Evolutionary conservation across 2,329 filamentous ascomycete genomes (phyloP).

Genomic region (Teratosphaeriaceae sp.): DNA sequence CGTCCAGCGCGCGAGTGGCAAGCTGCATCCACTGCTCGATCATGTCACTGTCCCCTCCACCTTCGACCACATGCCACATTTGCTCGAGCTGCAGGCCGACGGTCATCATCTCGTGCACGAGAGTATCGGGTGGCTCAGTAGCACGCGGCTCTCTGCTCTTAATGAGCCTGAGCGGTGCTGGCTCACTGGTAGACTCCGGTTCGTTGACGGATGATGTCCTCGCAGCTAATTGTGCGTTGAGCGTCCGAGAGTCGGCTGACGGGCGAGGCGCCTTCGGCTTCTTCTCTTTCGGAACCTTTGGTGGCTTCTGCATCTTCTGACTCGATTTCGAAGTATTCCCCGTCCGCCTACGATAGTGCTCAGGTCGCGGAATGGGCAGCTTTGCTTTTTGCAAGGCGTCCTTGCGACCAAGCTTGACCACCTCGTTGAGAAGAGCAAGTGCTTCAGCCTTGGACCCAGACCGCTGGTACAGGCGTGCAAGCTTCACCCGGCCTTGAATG

Average conservation of each 20-base stretch:
- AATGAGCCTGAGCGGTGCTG: too few relatives aligned
- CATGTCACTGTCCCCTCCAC: constrained; percentile 41
- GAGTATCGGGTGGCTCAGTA: neutral
- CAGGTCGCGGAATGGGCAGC: constrained; percentile 1
- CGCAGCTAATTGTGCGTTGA: too few relatives aligned
- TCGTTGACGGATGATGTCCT: too few relatives aligned
- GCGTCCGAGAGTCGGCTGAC: too few relatives aligned
- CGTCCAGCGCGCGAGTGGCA: constrained; percentile 47
- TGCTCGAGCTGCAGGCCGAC: constrained; percentile 20
- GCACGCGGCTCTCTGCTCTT: too few relatives aligned
- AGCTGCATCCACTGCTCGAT: constrained; percentile 53
- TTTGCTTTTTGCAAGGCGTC: neutral
- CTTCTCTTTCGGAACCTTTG: too few relatives aligned
- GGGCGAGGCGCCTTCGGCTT: too few relatives aligned
- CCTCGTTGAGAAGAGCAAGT: constrained; percentile 68
- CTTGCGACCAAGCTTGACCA: constrained; percentile 50
- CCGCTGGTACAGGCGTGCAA: constrained; percentile 74
- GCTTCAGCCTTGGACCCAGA: constrained; percentile 56
- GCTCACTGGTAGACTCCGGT: too few relatives aligned
- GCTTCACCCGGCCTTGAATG: constrained; percentile 68
- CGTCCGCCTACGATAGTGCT: too few relatives aligned
- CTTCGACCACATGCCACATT: constrained; percentile 36
- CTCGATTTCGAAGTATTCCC: too few relatives aligned
- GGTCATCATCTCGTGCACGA: constrained; percentile 25
- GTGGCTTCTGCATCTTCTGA: too few relatives aligned